phyloP scores from a whole-genome alignment of 139 green algal genomes.

The Chlamydomonas urium region DNA sequence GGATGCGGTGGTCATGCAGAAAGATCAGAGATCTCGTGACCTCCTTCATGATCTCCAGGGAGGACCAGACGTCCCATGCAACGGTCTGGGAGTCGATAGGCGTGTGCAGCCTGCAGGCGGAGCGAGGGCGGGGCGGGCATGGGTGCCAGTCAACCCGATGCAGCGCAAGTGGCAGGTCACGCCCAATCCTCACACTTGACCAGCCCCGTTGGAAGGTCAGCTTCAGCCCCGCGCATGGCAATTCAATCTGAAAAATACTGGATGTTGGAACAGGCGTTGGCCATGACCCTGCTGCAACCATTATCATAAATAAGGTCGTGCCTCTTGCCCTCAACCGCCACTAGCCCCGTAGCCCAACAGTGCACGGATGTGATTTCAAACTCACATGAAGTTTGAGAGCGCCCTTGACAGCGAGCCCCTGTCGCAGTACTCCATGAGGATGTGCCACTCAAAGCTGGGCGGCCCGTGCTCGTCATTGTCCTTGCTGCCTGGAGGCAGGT shows the following conservation, averaged over 20 bases:
- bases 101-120: conserved; percentile 21
- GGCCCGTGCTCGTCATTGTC: background rate
- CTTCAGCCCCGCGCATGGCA: too few species aligned
- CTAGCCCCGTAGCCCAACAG: too few species aligned
- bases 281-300: too few species aligned
- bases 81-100: conserved; percentile 17
- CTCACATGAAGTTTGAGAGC: conserved; percentile 30
- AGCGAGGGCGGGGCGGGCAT: too few species aligned
- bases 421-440: conserved; percentile 63
- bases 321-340: background rate
- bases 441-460: conserved; percentile 48
- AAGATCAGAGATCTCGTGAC: conserved; percentile 42
- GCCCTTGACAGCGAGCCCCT: conserved; percentile 37
- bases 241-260: too few species aligned
- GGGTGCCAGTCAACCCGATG: background rate
- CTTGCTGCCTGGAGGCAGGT: background rate
- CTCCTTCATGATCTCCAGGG: conserved; percentile 34
- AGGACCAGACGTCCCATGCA: conserved; percentile 35
- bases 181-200: too few species aligned
- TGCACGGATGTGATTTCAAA: background rate
- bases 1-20: conserved; percentile 53
- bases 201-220: too few species aligned
- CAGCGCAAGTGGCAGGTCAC: background rate
- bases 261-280: too few species aligned
- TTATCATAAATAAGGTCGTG: too few species aligned